Percentiles rank a stretch among this genome's conserved stretches.
These are phyloP conservation scores for Pleurotus cornucopiae DNA, from an alignment of 768 basidiomycete genomes.

Conservation along the genomic window DNA sequence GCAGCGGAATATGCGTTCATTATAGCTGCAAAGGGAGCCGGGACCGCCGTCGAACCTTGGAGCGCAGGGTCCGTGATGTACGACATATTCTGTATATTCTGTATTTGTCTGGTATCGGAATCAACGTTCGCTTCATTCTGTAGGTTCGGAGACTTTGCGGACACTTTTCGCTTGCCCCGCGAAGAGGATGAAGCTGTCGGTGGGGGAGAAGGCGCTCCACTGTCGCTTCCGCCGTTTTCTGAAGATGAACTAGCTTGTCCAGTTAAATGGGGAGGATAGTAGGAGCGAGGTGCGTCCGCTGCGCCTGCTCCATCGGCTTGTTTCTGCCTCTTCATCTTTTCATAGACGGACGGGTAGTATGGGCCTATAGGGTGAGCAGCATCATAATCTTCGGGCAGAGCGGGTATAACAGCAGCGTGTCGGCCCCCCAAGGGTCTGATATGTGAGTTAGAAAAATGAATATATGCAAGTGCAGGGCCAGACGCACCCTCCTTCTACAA, in stretches of 20 bases:
- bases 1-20: constrained; percentile 62
- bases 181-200: constrained; percentile 3
- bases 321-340: constrained; percentile 25
- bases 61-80: neutral
- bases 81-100: neutral
- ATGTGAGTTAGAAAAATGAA: constrained; percentile 7
- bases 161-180: constrained; percentile 6
- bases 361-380: constrained; percentile 41
- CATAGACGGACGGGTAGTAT: constrained; percentile 37
- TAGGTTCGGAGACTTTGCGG: neutral
- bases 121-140: neutral
- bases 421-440: constrained; percentile 72
- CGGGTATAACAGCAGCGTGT: constrained; percentile 79
- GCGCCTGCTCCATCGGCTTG: neutral
- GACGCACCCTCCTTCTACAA: constrained; percentile 81
- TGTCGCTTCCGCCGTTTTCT: neutral
- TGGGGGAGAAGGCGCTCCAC: constrained; percentile 4
- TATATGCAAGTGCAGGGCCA: constrained; percentile 9
- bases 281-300: neutral
- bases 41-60: constrained; percentile 24
- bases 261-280: constrained; percentile 8
- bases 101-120: neutral
- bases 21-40: constrained; percentile 62
- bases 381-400: constrained; percentile 72
- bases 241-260: constrained; percentile 11